Percentiles rank a stretch among this genome's conserved stretches.
phyloP scores from a whole-genome alignment of 2,329 filamentous ascomycete species.

The Blastomyces gilchristii region DNA sequence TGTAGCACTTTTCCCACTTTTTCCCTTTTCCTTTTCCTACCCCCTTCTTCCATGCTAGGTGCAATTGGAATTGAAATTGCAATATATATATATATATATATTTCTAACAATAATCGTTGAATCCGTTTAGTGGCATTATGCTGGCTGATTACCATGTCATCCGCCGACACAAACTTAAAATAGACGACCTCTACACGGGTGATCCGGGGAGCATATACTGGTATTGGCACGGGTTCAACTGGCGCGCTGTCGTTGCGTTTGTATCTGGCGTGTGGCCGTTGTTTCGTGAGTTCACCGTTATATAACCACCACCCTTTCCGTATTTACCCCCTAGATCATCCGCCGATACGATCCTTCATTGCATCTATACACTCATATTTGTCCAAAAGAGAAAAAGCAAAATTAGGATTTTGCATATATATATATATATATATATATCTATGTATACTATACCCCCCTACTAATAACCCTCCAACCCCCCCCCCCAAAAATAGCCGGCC shows the following conservation, averaged over 20 bases:
- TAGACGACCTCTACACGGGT: conserved; percentile 36
- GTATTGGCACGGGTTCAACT: conserved; percentile 20
- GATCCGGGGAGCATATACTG: conserved; percentile 21
- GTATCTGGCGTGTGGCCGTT: conserved; percentile 5
- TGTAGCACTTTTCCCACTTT: background rate
- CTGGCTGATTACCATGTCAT: conserved; percentile 39
- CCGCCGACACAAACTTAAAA: conserved; percentile 30
- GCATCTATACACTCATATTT: background rate
- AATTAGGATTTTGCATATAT: too few species aligned
- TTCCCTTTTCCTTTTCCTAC: background rate
- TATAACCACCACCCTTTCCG: background rate
- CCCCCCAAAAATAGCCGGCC: conserved; percentile 12
- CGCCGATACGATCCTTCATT: background rate
- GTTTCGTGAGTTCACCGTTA: conserved; percentile 6
- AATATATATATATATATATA: too few species aligned
- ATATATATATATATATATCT: background rate
- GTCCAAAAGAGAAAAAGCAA: background rate
- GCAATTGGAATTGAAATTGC: background rate
- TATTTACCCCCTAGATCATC: background rate
- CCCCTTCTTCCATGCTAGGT: background rate
- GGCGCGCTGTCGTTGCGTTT: conserved; percentile 18
- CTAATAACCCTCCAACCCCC: background rate
- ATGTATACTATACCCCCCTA: background rate
- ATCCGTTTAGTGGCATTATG: conserved; percentile 28
- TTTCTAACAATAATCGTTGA: background rate